Evolutionary conservation across 1,284 basidiomycete genomes (phyloP), one percentile per base, ranked within the genome.

Genomic region (Heterobasidion irregulare): DNA sequence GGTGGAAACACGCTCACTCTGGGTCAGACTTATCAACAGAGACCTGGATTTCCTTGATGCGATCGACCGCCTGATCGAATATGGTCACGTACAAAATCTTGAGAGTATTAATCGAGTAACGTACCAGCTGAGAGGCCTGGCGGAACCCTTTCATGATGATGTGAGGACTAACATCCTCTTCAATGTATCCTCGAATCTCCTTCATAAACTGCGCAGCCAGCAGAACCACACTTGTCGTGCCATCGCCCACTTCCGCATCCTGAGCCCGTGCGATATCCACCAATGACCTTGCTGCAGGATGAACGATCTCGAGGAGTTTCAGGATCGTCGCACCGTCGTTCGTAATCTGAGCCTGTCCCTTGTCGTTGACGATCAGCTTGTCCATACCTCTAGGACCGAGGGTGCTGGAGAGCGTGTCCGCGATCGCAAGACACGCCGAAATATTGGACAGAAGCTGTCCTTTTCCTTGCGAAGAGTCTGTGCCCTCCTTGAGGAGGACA

Each of bases 311-410:
- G 58, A 99, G 83, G 50, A 99, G 79, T 72, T 97, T 97, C 66
- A 99, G 79, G 65, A 99, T 97, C 54, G 96, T 98, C 47, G 96
- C 96, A 56, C 96, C 96, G 82, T 98, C 96, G 70, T 98, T 96
- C 33, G 95, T 98, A 68, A 99, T 99, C 73, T 97, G 95, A 15
- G 96, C 93, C 62, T 96, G 87, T 54, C 96, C 95, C 56, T 94
- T 85, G 62, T 92, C 88, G 61, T 86, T 86, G 2, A 96, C 92
- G 62, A 95, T 95, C 56, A 99, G 79, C 72, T 98, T 99, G 75
- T 98, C 96, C 95, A 98, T 98, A 59, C 97, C 97, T 59, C 97
- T 80, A 13, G 97, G 97, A 15, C 97, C 97, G n/a, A 99, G 83
- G 35, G 97, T 99, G 55, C 86, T 94, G 13, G 97, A 84, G 56